Conservation (phyloP, 306 rosid genomes). For the Sphenostylis stenocarpa region DNA sequence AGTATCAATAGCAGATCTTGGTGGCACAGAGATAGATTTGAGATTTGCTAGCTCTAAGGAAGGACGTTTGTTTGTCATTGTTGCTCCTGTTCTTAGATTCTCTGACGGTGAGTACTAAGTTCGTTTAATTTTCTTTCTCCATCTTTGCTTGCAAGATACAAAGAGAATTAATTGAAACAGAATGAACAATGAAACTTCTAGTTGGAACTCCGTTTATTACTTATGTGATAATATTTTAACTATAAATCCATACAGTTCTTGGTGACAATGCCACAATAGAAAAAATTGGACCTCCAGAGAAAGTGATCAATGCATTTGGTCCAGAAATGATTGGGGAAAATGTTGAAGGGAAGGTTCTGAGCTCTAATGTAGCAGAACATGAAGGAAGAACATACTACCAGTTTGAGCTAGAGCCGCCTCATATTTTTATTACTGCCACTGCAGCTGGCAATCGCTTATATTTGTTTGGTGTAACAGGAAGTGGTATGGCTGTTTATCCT, state of each 20-base stretch:
- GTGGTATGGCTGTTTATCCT: constrained; percentile 49
- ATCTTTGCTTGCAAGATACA: constrained; percentile 2
- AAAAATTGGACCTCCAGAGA: constrained; percentile 84
- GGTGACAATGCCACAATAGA: constrained; percentile 87
- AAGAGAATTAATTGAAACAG: constrained; percentile 13
- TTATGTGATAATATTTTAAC: constrained; percentile 24
- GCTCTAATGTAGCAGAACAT: constrained; percentile 60
- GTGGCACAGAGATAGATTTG: constrained; percentile 96
- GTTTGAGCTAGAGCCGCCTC: constrained; percentile 97
- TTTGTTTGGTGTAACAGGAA: constrained; percentile 81
- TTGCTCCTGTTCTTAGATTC: constrained; percentile 94
- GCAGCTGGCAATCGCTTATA: constrained; percentile 97
- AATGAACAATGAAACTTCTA: neutral
- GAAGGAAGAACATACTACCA: constrained; percentile 88
- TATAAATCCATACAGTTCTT: constrained; percentile 52
- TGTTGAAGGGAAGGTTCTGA: constrained; percentile 89
- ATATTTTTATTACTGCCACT: constrained; percentile 81
- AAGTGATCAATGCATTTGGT: constrained; percentile 87
- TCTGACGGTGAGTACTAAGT: constrained; percentile 72
- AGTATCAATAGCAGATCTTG: constrained; percentile 99
- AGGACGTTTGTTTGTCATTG: constrained; percentile 85
- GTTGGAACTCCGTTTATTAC: neutral
- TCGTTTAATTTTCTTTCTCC: neutral
- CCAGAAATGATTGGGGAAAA: constrained; percentile 95
- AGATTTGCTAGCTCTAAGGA: constrained; percentile 79